Base-by-base conservation (phyloP, 139 green algal genomes). In the Chlamydomonas incerta region DNA sequence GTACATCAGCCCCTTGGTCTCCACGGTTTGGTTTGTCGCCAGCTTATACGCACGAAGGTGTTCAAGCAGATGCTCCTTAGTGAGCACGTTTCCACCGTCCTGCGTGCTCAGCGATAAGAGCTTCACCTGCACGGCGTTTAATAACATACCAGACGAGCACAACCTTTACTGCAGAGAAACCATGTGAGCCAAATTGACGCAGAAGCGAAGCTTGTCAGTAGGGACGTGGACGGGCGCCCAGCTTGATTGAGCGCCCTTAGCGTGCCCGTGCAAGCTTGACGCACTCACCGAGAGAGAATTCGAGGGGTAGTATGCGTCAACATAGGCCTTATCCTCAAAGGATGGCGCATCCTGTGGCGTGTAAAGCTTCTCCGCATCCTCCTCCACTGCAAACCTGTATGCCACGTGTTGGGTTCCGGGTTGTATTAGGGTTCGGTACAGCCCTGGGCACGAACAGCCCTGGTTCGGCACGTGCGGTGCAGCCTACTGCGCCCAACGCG, bases 361-460 rank as follows among this genome's bases (percentile, higher is more conserved):
- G 75, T 85, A 89, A 5, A 89, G 75, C 52, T 86, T 82, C 52
- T 76, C 85, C 21, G 62, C 69, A 21, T 89, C 85, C 14, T 86
- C 31, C 60, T 89, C 84, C 0, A 80, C 60, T 24, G 52, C 1
- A 13, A 86, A 72, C n/a, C 66, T 82, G 33, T n/a, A n/a, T n/a
- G n/a, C n/a, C n/a, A n/a, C n/a, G n/a, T n/a, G n/a, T n/a, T n/a
- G n/a, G n/a, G n/a, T n/a, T n/a, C n/a, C n/a, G n/a, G n/a, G n/a
- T n/a, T n/a, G n/a, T n/a, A n/a, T n/a, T n/a, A n/a, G n/a, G n/a
- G n/a, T n/a, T n/a, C n/a, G n/a, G n/a, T n/a, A n/a, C n/a, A n/a
- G 29, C 62, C 62, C 28, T 69, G 17, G 57, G 57, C 57, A 21
- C 17, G 57, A 4, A 8, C 57, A 65, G n/a, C n/a, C n/a, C 57